Conservation (phyloP, 1,284 basidiomycete species). For the Erythrobasidium hasegawianum region DNA sequence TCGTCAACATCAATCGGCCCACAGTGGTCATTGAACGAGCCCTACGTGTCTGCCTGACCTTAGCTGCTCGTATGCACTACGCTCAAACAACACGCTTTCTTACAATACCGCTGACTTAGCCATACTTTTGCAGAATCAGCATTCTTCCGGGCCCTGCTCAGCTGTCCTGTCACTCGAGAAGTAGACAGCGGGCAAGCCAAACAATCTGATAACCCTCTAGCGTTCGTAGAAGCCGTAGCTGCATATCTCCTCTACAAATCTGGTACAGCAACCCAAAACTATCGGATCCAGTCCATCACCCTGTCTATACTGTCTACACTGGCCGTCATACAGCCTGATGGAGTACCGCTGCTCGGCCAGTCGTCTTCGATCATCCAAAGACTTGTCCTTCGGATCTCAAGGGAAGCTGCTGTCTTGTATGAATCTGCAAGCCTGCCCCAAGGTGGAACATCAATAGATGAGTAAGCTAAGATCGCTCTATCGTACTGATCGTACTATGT, state of each 20-base stretch:
- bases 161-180: neutral
- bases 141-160: conserved; percentile 13
- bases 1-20: conserved; percentile 7
- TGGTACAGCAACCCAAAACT: neutral
- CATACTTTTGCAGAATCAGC: neutral
- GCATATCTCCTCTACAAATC: conserved; percentile 12
- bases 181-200: neutral
- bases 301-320: conserved; percentile 8
- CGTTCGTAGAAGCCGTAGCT: conserved; percentile 19
- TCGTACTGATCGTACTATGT: neutral
- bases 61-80: neutral
- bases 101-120: neutral
- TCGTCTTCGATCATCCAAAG: conserved; percentile 14
- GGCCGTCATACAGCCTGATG: conserved; percentile 8
- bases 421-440: neutral
- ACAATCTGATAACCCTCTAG: neutral
- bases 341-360: conserved; percentile 16
- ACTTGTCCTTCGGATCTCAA: conserved; percentile 5
- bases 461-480: neutral
- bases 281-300: conserved; percentile 9
- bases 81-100: neutral
- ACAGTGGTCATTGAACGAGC: conserved; percentile 4
- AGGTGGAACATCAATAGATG: neutral
- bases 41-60: neutral
- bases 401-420: conserved; percentile 5